Evolutionary conservation across 345 rosid genomes (phyloP).

Genomic region (Salix caprea): DNA sequence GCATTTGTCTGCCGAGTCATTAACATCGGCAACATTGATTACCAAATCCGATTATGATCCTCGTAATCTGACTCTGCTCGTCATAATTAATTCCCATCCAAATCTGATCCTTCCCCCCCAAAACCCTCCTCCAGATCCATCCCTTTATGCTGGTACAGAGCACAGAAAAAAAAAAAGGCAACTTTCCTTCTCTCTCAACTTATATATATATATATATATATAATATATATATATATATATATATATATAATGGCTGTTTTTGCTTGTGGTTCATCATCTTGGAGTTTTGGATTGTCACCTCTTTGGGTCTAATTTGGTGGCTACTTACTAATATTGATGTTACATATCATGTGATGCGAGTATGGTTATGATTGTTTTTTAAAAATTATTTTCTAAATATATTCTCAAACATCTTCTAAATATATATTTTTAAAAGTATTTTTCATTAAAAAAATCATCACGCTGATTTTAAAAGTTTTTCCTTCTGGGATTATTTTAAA

Average conservation of each 20-base stretch:
- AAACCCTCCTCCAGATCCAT: not conserved
- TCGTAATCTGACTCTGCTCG: not conserved
- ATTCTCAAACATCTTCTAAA: too few species aligned
- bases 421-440: too few species aligned
- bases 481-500: too few species aligned
- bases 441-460: too few species aligned
- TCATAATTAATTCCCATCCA: not conserved
- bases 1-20: too few species aligned
- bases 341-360: too few species aligned
- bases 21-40: not conserved
- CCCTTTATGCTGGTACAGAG: not conserved
- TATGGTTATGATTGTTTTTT: too few species aligned
- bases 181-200: not conserved
- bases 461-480: too few species aligned
- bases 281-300: not conserved
- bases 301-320: not conserved
- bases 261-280: not conserved
- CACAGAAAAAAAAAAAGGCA: not conserved
- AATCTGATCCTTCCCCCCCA: not conserved
- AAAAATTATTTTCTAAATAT: too few species aligned
- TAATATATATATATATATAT: too few species aligned
- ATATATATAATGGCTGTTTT: not conserved
- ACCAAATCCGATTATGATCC: not conserved
- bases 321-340: too few species aligned
- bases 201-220: too few species aligned